Conservation (phyloP, 1,284 basidiomycete genomes). For the Leccinum solheimii region DNA sequence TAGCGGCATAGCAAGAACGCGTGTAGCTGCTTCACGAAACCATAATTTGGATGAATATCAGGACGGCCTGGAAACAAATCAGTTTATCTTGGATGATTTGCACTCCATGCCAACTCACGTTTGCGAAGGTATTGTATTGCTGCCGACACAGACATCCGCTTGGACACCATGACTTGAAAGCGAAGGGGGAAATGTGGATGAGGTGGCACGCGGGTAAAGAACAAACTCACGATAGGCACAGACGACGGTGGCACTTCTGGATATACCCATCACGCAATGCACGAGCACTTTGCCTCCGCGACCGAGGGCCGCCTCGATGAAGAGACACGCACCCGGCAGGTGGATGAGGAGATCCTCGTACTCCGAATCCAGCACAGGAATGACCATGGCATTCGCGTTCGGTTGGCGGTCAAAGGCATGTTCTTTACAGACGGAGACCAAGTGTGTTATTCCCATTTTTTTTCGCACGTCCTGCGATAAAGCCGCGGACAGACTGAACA, state of each 20-base stretch:
- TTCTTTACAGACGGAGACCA: slow-evolving; percentile 63
- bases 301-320: slow-evolving; percentile 53
- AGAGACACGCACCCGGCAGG: slow-evolving; percentile 51
- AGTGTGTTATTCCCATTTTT: slow-evolving; percentile 53
- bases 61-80: slow-evolving; percentile 44
- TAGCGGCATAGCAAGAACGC: slow-evolving; percentile 53
- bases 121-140: slow-evolving; percentile 51
- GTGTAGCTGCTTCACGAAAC: slow-evolving; percentile 61
- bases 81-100: slow-evolving; percentile 3
- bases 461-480: slow-evolving; percentile 40
- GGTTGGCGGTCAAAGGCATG: slow-evolving; percentile 42
- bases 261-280: slow-evolving; percentile 77
- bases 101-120: slow-evolving; percentile 38
- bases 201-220: neutral
- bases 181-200: slow-evolving; percentile 4
- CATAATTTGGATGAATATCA: slow-evolving; percentile 60
- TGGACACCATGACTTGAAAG: slow-evolving; percentile 54
- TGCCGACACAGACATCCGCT: slow-evolving; percentile 41
- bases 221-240: slow-evolving; percentile 57
- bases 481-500: slow-evolving; percentile 49
- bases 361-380: slow-evolving; percentile 58
- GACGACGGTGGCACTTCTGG: slow-evolving; percentile 65
- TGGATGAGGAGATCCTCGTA: slow-evolving; percentile 61
- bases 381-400: slow-evolving; percentile 46
- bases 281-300: slow-evolving; percentile 60